Evolutionary conservation across 129 eudicot genomes (phyloP).

Genomic region (Saussurea involucrata): DNA sequence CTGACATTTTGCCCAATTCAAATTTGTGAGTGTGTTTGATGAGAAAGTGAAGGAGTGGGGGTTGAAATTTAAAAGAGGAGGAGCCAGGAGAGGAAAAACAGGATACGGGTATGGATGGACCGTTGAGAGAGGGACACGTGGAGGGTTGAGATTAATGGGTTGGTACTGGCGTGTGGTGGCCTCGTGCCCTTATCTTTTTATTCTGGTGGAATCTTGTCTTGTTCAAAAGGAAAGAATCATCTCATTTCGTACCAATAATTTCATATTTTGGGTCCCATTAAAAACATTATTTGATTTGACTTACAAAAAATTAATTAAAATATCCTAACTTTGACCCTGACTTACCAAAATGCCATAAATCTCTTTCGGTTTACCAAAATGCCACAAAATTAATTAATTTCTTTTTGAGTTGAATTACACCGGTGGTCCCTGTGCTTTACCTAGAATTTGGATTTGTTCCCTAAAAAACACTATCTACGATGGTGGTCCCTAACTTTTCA

Average conservation of each 20-base stretch:
- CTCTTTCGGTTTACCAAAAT: too few species aligned
- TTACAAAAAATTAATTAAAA: not conserved
- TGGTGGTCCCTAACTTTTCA: too few species aligned
- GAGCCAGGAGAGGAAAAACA: slow-evolving; percentile 17
- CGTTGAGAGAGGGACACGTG: slow-evolving; percentile 52
- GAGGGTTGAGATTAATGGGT: slow-evolving; percentile 27
- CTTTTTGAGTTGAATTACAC: too few species aligned
- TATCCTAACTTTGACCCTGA: too few species aligned
- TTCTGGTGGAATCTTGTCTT: slow-evolving; percentile 17
- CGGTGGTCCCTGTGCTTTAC: too few species aligned
- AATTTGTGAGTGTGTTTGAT: slow-evolving; percentile 5
- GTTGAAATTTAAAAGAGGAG: slow-evolving; percentile 26
- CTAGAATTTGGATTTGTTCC: too few species aligned
- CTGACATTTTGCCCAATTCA: slow-evolving; percentile 29
- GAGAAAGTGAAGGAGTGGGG: slow-evolving; percentile 8
- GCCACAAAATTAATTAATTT: too few species aligned
- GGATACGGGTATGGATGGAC: slow-evolving; percentile 26
- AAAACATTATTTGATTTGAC: not conserved
- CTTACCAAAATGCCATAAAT: too few species aligned
- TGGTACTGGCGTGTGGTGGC: slow-evolving; percentile 75
- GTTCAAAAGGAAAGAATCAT: not conserved
- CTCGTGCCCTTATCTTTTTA: slow-evolving; percentile 62
- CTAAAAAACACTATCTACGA: too few species aligned
- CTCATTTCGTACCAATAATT: not conserved
- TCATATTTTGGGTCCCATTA: not conserved